These are phyloP conservation scores for Theobroma cacao DNA, from an alignment of 345 rosid genomes.

Conservation along the genomic window DNA sequence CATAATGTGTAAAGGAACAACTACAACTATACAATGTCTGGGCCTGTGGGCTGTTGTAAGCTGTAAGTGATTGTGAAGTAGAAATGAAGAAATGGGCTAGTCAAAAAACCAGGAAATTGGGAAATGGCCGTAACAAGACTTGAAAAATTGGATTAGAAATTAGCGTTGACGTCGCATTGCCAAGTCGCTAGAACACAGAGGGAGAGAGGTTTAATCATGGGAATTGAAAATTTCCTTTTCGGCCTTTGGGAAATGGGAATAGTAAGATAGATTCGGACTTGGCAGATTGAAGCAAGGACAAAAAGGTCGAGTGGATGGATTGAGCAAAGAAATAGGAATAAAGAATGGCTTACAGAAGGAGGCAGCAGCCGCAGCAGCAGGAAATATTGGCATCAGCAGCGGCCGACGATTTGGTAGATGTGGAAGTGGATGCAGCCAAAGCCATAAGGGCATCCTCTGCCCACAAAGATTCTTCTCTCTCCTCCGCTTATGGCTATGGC, in stretches of 20 bases:
- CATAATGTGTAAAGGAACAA: too few species aligned
- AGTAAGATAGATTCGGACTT: background rate
- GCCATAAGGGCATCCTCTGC: constrained; percentile 89
- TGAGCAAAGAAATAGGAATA: background rate
- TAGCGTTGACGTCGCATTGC: background rate
- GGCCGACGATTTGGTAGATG: constrained; percentile 8
- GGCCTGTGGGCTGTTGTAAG: too few species aligned
- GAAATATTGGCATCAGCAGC: constrained; percentile 5
- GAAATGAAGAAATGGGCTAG: too few species aligned
- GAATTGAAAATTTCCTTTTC: background rate
- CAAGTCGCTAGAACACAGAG: background rate
- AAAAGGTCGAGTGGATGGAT: background rate
- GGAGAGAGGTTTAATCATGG: background rate
- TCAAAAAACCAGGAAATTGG: too few species aligned
- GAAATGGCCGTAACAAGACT: background rate
- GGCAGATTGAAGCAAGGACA: background rate
- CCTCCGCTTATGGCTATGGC: constrained; percentile 49
- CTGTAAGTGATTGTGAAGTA: too few species aligned
- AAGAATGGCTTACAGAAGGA: constrained; percentile 45
- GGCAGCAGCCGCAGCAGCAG: constrained; percentile 29
- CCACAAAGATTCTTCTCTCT: constrained; percentile 61
- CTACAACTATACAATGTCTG: too few species aligned
- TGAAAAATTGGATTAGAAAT: background rate
- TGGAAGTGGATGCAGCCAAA: constrained; percentile 49
- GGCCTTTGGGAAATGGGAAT: background rate